Evolutionary conservation across 169 alveolate genomes (phyloP).

Genomic region (Theileria parva): DNA sequence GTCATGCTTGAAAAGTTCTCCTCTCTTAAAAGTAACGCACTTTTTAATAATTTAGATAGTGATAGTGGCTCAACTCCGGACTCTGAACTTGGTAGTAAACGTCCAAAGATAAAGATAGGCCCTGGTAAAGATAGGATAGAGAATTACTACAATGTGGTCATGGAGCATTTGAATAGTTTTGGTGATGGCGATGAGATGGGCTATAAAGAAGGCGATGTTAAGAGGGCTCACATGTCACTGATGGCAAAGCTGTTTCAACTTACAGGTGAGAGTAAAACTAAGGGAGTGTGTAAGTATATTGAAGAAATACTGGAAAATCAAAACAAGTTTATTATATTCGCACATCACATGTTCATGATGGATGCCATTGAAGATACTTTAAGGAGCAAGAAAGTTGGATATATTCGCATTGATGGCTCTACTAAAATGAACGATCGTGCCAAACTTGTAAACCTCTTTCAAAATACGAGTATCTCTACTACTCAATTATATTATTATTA

Average conservation of each 20-base stretch:
- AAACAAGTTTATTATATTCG: conserved; percentile 90
- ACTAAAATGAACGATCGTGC: conserved; percentile 87
- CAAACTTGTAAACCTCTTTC: conserved; percentile 86
- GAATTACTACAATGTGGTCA: conserved; percentile 4
- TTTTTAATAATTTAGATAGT: neutral
- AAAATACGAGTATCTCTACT: conserved; percentile 40
- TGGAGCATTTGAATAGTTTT: neutral
- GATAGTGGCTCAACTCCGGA: conserved; percentile 14
- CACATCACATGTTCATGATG: conserved; percentile 92
- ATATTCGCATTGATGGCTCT: conserved; percentile 94
- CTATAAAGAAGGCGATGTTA: conserved; percentile 14
- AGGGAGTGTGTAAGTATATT: conserved; percentile 90
- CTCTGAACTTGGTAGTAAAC: conserved; percentile 9
- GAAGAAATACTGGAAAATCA: conserved; percentile 86
- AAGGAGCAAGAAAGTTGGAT: conserved; percentile 71
- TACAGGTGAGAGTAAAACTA: conserved; percentile 93
- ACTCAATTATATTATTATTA: too few relatives aligned
- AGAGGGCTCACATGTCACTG: conserved; percentile 33
- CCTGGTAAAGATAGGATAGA: conserved; percentile 5
- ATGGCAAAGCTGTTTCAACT: conserved; percentile 76
- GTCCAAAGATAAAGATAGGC: conserved; percentile 6
- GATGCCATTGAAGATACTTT: conserved; percentile 85
- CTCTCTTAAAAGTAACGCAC: neutral
- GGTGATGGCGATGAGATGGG: neutral
- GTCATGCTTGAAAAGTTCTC: neutral